Conservation (phyloP, 192 early-diverging fungal species). For the Physocladia obscura region DNA sequence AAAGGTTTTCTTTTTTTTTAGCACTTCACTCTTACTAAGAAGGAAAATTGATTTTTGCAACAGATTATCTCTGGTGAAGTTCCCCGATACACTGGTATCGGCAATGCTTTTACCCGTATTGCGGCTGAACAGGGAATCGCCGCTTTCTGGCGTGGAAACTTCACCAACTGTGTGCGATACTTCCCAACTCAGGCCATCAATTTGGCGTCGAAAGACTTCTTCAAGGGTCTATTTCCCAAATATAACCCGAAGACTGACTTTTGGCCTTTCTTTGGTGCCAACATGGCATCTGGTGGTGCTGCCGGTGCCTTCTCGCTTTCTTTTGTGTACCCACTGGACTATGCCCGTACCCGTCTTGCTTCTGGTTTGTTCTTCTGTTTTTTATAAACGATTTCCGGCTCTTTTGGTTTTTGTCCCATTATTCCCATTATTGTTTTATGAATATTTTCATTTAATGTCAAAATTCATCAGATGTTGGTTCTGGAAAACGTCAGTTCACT, state of each 20-base stretch:
- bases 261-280: constrained; percentile 84
- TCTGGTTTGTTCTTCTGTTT: too few relatives aligned
- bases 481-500: constrained; percentile 86
- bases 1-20: constrained; percentile 64
- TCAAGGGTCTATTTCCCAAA: constrained; percentile 83
- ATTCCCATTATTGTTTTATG: too few relatives aligned
- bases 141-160: too few relatives aligned
- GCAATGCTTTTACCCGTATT: too few relatives aligned
- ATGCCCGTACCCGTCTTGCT: constrained; percentile 96
- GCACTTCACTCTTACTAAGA: constrained; percentile 76
- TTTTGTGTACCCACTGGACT: constrained; percentile 96
- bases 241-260: constrained; percentile 59
- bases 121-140: too few relatives aligned
- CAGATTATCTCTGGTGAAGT: constrained; percentile 81
- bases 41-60: constrained; percentile 83
- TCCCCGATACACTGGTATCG: too few relatives aligned
- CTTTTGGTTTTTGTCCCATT: too few relatives aligned
- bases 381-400: too few relatives aligned
- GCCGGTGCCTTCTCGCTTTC: constrained; percentile 86
- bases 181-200: constrained; percentile 97
- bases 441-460: too few relatives aligned
- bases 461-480: constrained; percentile 61
- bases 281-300: constrained; percentile 91
- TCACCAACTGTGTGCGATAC: too few relatives aligned
- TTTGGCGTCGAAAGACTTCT: constrained; percentile 96